Base-by-base conservation (phyloP, 805 yeast species). In the Candida methanosorbosa region DNA sequence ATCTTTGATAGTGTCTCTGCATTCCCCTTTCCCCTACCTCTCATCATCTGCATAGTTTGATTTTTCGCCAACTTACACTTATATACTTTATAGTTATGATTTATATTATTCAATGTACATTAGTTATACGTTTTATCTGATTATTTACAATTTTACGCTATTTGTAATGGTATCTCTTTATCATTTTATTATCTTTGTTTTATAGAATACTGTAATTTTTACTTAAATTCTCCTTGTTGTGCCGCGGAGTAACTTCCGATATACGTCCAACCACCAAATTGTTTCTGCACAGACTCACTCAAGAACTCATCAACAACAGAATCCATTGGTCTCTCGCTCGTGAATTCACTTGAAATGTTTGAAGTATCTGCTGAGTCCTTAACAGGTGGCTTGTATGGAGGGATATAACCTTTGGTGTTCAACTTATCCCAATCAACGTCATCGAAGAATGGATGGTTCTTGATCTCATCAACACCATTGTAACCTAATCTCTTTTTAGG, bases 231-330 rank as follows among this genome's bases (percentile, higher is more conserved):
- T 30, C 24, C 32, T 18, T 38, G 38, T 15, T 42, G 38, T 12
- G 38, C 45, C 13, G 18, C 29, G 14, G 29, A 44, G 40, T 48
- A 56, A 36, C 58, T 53, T 3, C 92, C 94, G 32, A 80, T 84
- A 58, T 88, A 90, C 2, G 97, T 90, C 98, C 98, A 92, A 6
- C 98, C 97, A 31, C 96, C 97, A 66, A 92, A 92, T 61, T 92
- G 97, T 54, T 82, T 78, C 59, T 92, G 98, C n/a, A 92, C 96
- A 48, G 88, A 76, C 48, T 87, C 97, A 50, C 94, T 83, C 42
- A 92, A 69, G 46, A 73, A 85, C 51, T 85, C 94, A 55, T 88
- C 94, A 14, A 88, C 96, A 11, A 92, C 97, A 41, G 95, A 83
- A 56, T 92, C 98, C 45, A 85, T 80, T 4, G 98, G 97, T 47